Base-by-base conservation (phyloP, 331 rosid species). In the Acacia concinna region DNA sequence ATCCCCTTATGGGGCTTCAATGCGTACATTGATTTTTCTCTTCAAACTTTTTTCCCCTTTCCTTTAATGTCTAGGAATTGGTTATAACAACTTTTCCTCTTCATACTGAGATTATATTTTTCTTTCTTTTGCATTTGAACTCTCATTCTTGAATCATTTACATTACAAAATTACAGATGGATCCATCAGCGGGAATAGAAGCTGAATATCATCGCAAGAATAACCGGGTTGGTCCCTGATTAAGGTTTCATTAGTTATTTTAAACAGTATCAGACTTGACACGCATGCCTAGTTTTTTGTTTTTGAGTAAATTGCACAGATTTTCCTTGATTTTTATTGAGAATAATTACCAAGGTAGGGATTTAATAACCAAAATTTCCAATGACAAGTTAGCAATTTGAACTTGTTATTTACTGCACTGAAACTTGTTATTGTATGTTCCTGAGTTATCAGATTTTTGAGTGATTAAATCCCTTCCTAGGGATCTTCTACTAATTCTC, bases 201-300 rank as follows among this genome's bases (percentile, higher is more conserved):
- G 86, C 93, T 72, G 99, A 91, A 31, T 95, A 95, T 83, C 96
- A 95, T 81, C 97, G 82, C 90, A 95, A 90, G 87, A 92, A 86
- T 80, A 89, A 73, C 79, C 87, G 97, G 90, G 97, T 92, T 74
- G 68, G 88, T 85, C 65, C 13, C 63, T 72, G 75, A 66, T 30
- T 71, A 63, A 68, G 25, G n/a, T 34, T 76, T 32, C 37, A 41
- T 35, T 21, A 21, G 17, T 73, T 23, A 21, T 54, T 35, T 35
- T 54, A 27, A 52, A 13, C 23, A 52, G 3, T 51, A 32, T 20
- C 34, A 51, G 75, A 46, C 1, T 18, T 71, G 40, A 46, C 28
- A 46, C 17, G 60, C 75, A 15, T 46, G 23, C 8, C 54, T 56
- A n/a, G 30, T 13, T 46, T 1, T 20, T 13, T 14, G 3, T 44